These are phyloP conservation scores for Phytophthora niederhauseri DNA, from an alignment of 352 stramenopile genomes.

Conservation along the genomic window DNA sequence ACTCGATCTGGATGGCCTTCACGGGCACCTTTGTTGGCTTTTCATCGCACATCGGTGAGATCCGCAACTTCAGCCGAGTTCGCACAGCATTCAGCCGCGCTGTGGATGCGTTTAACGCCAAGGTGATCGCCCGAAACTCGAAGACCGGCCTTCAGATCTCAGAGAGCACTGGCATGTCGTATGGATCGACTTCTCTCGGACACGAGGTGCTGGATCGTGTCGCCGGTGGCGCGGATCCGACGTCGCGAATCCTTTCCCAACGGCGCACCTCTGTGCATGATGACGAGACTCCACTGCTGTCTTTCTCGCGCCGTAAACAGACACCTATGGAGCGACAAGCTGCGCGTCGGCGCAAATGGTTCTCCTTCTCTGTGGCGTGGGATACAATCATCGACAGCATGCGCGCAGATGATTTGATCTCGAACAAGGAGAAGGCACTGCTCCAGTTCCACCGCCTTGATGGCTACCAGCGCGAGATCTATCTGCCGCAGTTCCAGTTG, in stretches of 20 bases:
- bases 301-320: slow-evolving; percentile 88
- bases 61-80: slow-evolving; percentile 92
- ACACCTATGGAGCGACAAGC: slow-evolving; percentile 85
- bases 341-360: slow-evolving; percentile 97
- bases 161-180: slow-evolving; percentile 43
- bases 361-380: slow-evolving; percentile 98
- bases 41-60: slow-evolving; percentile 96
- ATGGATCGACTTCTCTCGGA: slow-evolving; percentile 54
- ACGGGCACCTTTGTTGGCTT: slow-evolving; percentile 97
- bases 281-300: slow-evolving; percentile 82
- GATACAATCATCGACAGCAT: slow-evolving; percentile 98
- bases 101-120: slow-evolving; percentile 86
- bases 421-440: slow-evolving; percentile 87
- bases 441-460: slow-evolving; percentile 97
- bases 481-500: slow-evolving; percentile 98
- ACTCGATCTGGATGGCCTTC: slow-evolving; percentile 97
- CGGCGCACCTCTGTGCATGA: slow-evolving; percentile 43
- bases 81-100: slow-evolving; percentile 87
- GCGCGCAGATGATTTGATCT: slow-evolving; percentile 92
- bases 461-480: slow-evolving; percentile 97
- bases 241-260: slow-evolving; percentile 35
- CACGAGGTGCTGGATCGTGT: slow-evolving; percentile 70
- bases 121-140: slow-evolving; percentile 80
- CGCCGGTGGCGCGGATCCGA: slow-evolving; percentile 40
- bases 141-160: slow-evolving; percentile 75